A percentile compares a stretch with the other conserved stretches of the same genome.
Evolutionary conservation across 1,284 basidiomycete genomes (phyloP).

Genomic region (Ceratobasidium sp.): DNA sequence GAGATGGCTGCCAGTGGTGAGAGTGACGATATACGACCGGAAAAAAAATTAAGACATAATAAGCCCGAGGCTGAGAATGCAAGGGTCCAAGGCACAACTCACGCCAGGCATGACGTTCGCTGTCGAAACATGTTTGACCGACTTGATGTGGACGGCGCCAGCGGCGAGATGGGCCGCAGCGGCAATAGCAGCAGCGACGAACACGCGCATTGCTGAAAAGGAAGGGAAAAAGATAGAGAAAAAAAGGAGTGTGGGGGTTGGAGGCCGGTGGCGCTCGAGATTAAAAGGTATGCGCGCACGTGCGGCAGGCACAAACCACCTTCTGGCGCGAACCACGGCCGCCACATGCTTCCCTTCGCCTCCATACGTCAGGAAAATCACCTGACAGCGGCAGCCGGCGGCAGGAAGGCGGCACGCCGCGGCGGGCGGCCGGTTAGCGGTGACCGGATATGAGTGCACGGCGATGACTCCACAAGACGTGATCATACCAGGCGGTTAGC

Average conservation of each 20-base stretch:
- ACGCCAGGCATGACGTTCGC: slow-evolving; percentile 9
- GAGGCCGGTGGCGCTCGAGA: not conserved
- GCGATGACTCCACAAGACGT: too few species aligned
- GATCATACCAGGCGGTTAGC: too few species aligned
- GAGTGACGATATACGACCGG: slow-evolving; percentile 25
- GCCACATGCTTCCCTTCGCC: not conserved
- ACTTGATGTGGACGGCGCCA: slow-evolving; percentile 35
- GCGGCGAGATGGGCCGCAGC: slow-evolving; percentile 23
- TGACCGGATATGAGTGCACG: too few species aligned
- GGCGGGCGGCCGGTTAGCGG: too few species aligned
- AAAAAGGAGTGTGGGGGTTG: not conserved
- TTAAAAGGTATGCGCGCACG: not conserved
- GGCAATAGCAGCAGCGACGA: not conserved
- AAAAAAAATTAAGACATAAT: not conserved
- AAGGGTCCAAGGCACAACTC: not conserved
- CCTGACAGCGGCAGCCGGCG: too few species aligned
- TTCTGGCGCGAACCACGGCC: not conserved
- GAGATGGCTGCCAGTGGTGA: slow-evolving; percentile 1
- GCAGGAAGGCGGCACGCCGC: too few species aligned
- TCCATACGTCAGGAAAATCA: not conserved
- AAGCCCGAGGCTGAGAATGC: not conserved
- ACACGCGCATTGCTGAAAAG: slow-evolving; percentile 3
- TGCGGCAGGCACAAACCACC: not conserved
- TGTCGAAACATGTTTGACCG: slow-evolving; percentile 21
- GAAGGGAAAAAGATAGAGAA: not conserved